Conservation (phyloP, 192 early-diverging fungal species). For the Pecoramyces ruminantium region DNA sequence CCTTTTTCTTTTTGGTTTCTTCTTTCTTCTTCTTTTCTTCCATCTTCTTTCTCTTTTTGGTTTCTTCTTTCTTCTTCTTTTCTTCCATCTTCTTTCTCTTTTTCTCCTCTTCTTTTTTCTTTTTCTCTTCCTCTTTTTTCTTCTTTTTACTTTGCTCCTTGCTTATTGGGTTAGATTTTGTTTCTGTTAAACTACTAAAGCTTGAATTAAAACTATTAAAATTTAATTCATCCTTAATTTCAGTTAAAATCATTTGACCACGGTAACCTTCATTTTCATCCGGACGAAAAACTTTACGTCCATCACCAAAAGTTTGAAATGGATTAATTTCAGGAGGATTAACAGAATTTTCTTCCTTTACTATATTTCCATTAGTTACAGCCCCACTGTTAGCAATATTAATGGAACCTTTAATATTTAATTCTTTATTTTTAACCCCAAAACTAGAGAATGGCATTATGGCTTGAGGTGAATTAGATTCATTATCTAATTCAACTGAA, state of each 20-base stretch:
- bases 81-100: background rate
- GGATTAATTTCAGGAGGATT: background rate
- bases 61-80: background rate
- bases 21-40: background rate
- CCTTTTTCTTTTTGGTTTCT: background rate
- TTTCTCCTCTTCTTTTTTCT: background rate
- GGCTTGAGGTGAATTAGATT: no score
- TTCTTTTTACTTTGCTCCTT: background rate
- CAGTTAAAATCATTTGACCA: background rate
- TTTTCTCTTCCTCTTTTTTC: background rate
- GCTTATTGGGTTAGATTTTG: background rate
- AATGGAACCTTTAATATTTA: background rate
- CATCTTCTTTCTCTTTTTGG: background rate
- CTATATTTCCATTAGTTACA: background rate
- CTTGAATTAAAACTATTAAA: background rate
- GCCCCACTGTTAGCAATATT: background rate
- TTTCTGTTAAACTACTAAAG: background rate
- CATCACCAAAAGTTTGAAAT: background rate
- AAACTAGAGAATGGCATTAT: background rate
- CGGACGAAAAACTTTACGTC: background rate
- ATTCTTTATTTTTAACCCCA: background rate
- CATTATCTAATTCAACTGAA: background rate
- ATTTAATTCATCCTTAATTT: background rate
- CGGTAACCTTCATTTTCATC: background rate
- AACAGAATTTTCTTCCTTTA: background rate